phyloP scores from a whole-genome alignment of 139 green algal genomes.

The Ettlia oleoabundans region DNA sequence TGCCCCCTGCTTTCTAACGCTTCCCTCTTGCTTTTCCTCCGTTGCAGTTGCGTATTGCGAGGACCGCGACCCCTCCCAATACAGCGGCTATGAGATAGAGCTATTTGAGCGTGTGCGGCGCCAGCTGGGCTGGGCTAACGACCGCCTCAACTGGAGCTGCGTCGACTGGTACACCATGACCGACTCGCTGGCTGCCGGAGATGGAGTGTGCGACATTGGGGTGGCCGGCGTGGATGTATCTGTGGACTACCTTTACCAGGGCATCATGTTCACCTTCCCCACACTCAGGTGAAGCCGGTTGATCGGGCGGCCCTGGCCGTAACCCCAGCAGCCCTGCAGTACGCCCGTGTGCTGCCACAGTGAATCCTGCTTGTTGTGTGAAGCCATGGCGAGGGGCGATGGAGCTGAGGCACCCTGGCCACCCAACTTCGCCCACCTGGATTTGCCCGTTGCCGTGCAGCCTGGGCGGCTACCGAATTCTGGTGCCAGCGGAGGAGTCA shows the following conservation, averaged over 20 bases:
- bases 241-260: background rate
- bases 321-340: background rate
- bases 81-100: slow-evolving; percentile 9
- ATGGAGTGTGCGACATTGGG: slow-evolving; percentile 11
- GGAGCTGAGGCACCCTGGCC: background rate
- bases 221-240: slow-evolving; percentile 9
- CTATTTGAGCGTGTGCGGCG: slow-evolving; percentile 10
- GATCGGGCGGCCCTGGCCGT: background rate
- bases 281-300: background rate
- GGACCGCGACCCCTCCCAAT: background rate
- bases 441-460: too few species aligned
- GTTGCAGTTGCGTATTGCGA: background rate
- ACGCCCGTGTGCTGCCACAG: too few species aligned
- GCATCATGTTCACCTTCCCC: slow-evolving; percentile 7
- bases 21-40: background rate
- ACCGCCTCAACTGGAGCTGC: slow-evolving; percentile 22
- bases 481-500: background rate
- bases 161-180: slow-evolving; percentile 22
- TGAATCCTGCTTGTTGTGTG: too few species aligned
- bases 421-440: background rate
- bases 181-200: background rate
- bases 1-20: background rate
- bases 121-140: slow-evolving; percentile 5
- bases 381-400: background rate
- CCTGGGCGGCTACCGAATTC: background rate